Evolutionary conservation across 1,284 basidiomycete species (phyloP).

Genomic region (Pyrrhoderma lamaoense): DNA sequence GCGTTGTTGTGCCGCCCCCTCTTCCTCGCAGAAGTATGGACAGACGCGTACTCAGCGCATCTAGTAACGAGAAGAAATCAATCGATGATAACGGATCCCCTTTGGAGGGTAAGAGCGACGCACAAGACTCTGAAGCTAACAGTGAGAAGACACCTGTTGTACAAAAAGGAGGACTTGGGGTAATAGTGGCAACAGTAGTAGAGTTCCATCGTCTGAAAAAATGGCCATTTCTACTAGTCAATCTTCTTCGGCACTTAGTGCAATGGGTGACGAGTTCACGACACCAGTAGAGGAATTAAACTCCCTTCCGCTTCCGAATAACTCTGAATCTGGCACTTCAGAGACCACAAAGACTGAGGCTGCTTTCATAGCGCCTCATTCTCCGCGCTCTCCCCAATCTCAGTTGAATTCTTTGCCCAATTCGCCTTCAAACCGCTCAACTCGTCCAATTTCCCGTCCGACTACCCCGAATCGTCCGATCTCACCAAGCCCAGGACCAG

Average conservation of each 20-base stretch:
- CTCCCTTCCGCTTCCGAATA: background rate
- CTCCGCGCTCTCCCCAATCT: constrained; percentile 2
- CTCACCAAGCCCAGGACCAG: background rate
- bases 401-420: too few relatives aligned
- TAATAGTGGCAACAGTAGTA: background rate
- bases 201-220: background rate
- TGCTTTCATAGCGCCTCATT: background rate
- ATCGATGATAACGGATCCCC: background rate
- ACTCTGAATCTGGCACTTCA: background rate
- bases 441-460: background rate
- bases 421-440: constrained; percentile 2
- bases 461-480: background rate
- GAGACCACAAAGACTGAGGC: background rate
- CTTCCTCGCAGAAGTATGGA: constrained; percentile 32
- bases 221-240: constrained; percentile 5
- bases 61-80: background rate
- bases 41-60: constrained; percentile 18
- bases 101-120: background rate
- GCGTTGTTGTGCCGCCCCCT: constrained; percentile 25
- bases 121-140: too few relatives aligned
- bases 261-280: constrained; percentile 24
- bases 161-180: background rate
- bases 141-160: constrained; percentile 10
- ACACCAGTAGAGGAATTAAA: constrained; percentile 29
- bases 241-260: constrained; percentile 9